Evolutionary conservation across 1,139 yeast genomes (phyloP).

Genomic region (Pichia sp.): DNA sequence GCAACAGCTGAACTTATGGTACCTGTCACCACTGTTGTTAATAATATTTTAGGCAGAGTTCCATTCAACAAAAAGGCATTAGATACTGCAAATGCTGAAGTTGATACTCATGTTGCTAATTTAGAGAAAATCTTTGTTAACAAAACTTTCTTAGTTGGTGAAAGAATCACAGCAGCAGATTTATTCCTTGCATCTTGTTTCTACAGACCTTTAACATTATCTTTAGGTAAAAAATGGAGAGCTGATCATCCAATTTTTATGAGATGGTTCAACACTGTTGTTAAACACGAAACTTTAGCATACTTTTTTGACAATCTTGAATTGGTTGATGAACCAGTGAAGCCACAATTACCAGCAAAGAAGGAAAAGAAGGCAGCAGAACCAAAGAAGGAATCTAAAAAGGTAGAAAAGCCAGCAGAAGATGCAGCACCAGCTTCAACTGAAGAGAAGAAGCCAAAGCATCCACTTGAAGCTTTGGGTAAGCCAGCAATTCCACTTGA

Average conservation of each 20-base stretch:
- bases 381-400: slow-evolving; percentile 31
- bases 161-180: slow-evolving; percentile 83
- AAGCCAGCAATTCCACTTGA: slow-evolving; percentile 64
- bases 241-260: slow-evolving; percentile 60
- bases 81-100: slow-evolving; percentile 39
- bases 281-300: slow-evolving; percentile 47
- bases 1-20: slow-evolving; percentile 63
- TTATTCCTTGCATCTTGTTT: slow-evolving; percentile 53
- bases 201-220: slow-evolving; percentile 55
- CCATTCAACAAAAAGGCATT: slow-evolving; percentile 79
- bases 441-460: slow-evolving; percentile 67
- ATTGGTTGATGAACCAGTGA: slow-evolving; percentile 58
- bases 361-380: slow-evolving; percentile 28
- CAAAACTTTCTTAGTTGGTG: slow-evolving; percentile 87
- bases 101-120: slow-evolving; percentile 32
- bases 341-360: slow-evolving; percentile 77
- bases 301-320: slow-evolving; percentile 40
- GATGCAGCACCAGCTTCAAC: slow-evolving; percentile 37
- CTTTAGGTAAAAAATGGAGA: slow-evolving; percentile 78
- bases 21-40: slow-evolving; percentile 33
- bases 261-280: slow-evolving; percentile 84
- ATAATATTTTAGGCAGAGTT: slow-evolving; percentile 41
- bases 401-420: slow-evolving; percentile 30
- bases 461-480: slow-evolving; percentile 84
- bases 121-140: slow-evolving; percentile 61